Conservation (phyloP, 1,139 yeast species). For the Blastobotrys arbuscula region DNA sequence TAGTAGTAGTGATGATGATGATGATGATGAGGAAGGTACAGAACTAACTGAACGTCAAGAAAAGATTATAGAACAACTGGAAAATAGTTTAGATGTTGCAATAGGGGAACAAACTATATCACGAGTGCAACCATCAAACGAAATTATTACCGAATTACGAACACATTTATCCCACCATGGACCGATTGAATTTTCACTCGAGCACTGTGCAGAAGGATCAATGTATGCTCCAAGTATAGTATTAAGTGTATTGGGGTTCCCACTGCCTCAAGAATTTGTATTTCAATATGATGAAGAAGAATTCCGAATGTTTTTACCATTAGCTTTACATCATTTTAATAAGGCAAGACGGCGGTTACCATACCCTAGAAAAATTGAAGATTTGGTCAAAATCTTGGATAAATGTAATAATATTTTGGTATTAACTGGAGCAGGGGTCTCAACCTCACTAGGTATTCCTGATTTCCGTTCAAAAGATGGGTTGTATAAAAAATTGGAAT, state of each 20-base stretch:
- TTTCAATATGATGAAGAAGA: conserved; percentile 21
- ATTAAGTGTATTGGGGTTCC: conserved; percentile 37
- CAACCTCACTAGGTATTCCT: conserved; percentile 89
- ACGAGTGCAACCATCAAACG: conserved; percentile 34
- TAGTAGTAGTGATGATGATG: conserved; percentile 2
- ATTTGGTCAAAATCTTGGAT: conserved; percentile 49
- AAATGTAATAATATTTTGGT: conserved; percentile 63
- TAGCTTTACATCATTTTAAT: conserved; percentile 31
- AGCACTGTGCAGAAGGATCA: conserved; percentile 52
- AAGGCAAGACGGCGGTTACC: conserved; percentile 29
- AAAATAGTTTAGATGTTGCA: conserved; percentile 21
- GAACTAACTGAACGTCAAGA: conserved; percentile 7
- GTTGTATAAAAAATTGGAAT: conserved; percentile 64
- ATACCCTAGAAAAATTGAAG: conserved; percentile 46
- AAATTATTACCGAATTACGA: conserved; percentile 47
- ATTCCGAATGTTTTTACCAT: conserved; percentile 27
- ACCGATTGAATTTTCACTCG: conserved; percentile 49
- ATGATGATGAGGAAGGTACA: conserved; percentile 6
- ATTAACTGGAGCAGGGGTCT: conserved; percentile 93
- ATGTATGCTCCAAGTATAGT: conserved; percentile 42
- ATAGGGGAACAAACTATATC: conserved; percentile 6
- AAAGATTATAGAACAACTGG: conserved; percentile 24
- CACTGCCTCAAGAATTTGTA: conserved; percentile 28
- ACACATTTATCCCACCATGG: conserved; percentile 55
- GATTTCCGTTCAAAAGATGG: conserved; percentile 92